A percentile compares a stretch with the other conserved stretches of the same genome.
Evolutionary conservation across 345 rosid species (phyloP).

Genomic region (Salix arbutifolia): DNA sequence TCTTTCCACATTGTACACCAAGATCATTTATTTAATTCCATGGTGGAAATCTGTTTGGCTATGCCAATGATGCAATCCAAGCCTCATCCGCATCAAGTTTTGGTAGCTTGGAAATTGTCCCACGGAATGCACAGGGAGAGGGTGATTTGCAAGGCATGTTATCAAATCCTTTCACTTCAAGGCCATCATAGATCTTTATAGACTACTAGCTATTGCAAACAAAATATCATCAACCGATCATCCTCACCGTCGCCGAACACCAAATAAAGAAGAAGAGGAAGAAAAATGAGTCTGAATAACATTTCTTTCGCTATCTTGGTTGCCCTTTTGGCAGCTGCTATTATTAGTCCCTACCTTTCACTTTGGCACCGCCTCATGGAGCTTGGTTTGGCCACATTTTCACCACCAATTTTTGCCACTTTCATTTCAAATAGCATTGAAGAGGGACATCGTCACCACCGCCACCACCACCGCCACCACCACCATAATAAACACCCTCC

Average conservation of each 20-base stretch:
- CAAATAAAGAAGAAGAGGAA: not conserved
- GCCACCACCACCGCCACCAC: conserved; percentile 5
- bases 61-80: too few species aligned
- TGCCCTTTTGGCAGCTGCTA: conserved; percentile 35
- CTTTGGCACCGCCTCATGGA: conserved; percentile 12
- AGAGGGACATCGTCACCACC: not conserved
- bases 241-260: not conserved
- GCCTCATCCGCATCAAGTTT: not conserved
- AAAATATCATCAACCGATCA: not conserved
- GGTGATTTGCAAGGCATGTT: conserved; percentile 91
- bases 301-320: conserved; percentile 29
- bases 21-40: too few species aligned
- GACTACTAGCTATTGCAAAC: not conserved
- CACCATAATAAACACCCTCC: conserved; percentile 26
- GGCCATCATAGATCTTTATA: conserved; percentile 31
- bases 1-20: too few species aligned
- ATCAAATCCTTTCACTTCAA: conserved; percentile 70
- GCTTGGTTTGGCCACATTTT: not conserved
- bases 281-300: conserved; percentile 33
- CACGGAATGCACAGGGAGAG: conserved; percentile 26
- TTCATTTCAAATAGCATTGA: not conserved
- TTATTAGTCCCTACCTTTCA: conserved; percentile 19
- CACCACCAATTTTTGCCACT: conserved; percentile 17
- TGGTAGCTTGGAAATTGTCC: conserved; percentile 26
- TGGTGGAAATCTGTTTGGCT: too few species aligned